These are phyloP conservation scores for Xenoacremonium recifei DNA, from an alignment of 2,329 filamentous ascomycete genomes.

Conservation along the genomic window DNA sequence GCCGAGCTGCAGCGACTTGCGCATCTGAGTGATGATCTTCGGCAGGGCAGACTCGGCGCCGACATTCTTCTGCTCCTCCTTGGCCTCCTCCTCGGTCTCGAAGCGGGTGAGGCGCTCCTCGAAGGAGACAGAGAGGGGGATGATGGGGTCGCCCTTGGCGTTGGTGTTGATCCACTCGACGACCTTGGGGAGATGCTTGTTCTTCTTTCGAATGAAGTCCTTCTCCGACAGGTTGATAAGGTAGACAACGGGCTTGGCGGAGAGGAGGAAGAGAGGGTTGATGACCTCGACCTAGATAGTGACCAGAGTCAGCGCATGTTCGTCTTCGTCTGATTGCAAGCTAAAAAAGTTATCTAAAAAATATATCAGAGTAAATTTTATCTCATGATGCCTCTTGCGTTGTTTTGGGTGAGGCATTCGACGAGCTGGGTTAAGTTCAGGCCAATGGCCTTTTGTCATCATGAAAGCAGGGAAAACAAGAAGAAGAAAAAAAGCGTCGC, in stretches of 20 bases:
- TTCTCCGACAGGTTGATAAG: conserved; percentile 96
- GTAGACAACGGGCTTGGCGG: conserved; percentile 95
- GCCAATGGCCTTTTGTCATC: conserved; percentile 98
- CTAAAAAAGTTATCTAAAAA: conserved; percentile 2
- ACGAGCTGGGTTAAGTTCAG: conserved; percentile 99
- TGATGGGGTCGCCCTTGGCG: conserved; percentile 81
- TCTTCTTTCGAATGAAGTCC: conserved; percentile 98
- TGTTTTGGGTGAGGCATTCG: conserved; percentile 78
- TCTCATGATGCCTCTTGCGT: conserved; percentile 83
- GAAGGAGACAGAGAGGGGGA: conserved; percentile 88
- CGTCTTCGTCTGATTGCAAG: not conserved
- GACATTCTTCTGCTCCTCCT: conserved; percentile 85
- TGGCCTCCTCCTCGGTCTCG: conserved; percentile 71
- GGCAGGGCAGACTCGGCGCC: conserved; percentile 85
- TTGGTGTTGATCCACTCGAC: conserved; percentile 95
- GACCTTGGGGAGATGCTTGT: conserved; percentile 94
- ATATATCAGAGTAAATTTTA: conserved; percentile 69
- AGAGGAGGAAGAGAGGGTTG: conserved; percentile 92
- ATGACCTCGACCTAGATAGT: conserved; percentile 92
- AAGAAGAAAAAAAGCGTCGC: conserved; percentile 31
- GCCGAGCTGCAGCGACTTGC: conserved; percentile 82
- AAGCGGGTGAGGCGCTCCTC: conserved; percentile 89
- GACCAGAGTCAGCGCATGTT: conserved; percentile 22
- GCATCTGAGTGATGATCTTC: conserved; percentile 91
- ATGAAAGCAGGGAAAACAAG: conserved; percentile 44